phyloP scores from a whole-genome alignment of 192 early-diverging fungal species.

The Diversispora epigaea region DNA sequence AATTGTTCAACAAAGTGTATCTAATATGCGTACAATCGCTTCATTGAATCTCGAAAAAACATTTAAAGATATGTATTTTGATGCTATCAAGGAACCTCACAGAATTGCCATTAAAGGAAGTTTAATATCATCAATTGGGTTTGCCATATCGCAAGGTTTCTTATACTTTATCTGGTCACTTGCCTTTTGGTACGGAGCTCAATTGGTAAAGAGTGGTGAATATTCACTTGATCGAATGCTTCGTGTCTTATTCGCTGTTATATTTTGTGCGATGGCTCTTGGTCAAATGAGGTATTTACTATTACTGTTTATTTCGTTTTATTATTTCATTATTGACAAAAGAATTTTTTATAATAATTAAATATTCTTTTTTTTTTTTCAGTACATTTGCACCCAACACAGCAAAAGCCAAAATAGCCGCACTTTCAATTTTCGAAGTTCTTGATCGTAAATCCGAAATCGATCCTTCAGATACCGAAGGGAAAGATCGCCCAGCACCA shows the following conservation, averaged over 20 bases:
- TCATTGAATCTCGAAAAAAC: conserved; percentile 67
- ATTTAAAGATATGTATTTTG: conserved; percentile 66
- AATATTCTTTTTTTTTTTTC: background rate
- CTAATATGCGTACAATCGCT: conserved; percentile 81
- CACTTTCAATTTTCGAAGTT: conserved; percentile 64
- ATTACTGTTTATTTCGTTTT: background rate
- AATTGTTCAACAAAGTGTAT: conserved; percentile 81
- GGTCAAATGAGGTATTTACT: conserved; percentile 52
- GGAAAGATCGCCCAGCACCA: conserved; percentile 36
- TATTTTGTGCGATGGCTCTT: conserved; percentile 66
- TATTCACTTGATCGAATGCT: conserved; percentile 57
- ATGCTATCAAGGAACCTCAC: conserved; percentile 67
- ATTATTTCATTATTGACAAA: background rate
- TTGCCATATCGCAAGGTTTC: conserved; percentile 65
- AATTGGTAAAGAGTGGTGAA: conserved; percentile 53
- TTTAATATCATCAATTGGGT: conserved; percentile 64
- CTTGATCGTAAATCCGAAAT: conserved; percentile 70
- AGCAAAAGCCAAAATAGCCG: conserved; percentile 71
- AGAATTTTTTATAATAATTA: background rate
- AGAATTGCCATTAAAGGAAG: conserved; percentile 61
- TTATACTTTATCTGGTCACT: conserved; percentile 74
- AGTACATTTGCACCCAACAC: conserved; percentile 67
- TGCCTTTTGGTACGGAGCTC: conserved; percentile 73
- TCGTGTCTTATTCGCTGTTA: conserved; percentile 72
- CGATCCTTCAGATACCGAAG: conserved; percentile 50